Evolutionary conservation across 148 eudicot genomes (phyloP).

Genomic region (Persicaria maculosa): DNA sequence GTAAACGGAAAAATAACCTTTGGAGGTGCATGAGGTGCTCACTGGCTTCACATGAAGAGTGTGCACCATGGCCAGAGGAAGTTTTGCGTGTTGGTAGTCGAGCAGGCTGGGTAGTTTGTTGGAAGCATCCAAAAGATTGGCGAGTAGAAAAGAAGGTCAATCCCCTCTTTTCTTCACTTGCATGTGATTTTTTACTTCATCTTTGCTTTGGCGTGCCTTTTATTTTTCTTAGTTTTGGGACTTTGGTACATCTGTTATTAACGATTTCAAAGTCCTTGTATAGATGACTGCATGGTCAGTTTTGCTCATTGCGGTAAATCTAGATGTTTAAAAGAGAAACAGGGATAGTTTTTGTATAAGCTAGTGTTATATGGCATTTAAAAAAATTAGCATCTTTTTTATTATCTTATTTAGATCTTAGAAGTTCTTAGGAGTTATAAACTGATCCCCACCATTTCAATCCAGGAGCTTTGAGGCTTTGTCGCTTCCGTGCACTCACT

Average conservation of each 20-base stretch:
- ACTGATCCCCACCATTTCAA: neutral
- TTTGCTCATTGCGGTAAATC: neutral
- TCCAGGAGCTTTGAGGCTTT: neutral
- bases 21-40: constrained; percentile 79
- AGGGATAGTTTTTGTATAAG: neutral
- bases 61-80: constrained; percentile 77
- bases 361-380: neutral
- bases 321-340: neutral
- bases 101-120: constrained; percentile 69
- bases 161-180: constrained; percentile 44
- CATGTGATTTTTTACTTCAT: neutral
- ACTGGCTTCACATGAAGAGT: constrained; percentile 70
- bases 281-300: constrained; percentile 2
- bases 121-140: constrained; percentile 83
- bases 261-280: neutral
- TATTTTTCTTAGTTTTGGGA: neutral
- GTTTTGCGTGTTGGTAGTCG: constrained; percentile 41
- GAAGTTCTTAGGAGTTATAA: neutral
- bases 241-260: neutral
- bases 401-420: neutral
- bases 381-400: neutral
- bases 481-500: neutral
- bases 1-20: constrained; percentile 47
- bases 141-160: constrained; percentile 58
- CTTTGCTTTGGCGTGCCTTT: neutral